A percentile compares a stretch with the other conserved stretches of the same genome.
Conservation (phyloP, 2,329 filamentous ascomycete species). For the Neurospora sp. region DNA sequence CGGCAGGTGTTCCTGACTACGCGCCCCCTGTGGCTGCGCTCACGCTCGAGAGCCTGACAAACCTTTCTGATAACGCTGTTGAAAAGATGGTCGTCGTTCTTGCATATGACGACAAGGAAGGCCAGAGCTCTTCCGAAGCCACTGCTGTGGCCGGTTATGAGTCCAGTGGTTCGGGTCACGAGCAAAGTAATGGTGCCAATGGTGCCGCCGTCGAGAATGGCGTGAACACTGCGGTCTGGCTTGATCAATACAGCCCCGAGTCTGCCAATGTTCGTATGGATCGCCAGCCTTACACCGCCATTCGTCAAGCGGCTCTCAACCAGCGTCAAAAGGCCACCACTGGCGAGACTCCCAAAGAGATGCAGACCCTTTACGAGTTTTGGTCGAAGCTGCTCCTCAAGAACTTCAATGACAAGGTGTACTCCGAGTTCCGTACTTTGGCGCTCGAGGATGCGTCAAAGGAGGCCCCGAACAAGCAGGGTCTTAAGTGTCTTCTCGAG, state of each 20-base stretch:
- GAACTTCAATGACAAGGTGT: conserved; percentile 68
- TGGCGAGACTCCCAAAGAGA: conserved; percentile 40
- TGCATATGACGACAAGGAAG: conserved; percentile 10
- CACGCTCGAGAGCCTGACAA: conserved; percentile 24
- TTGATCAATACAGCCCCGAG: conserved; percentile 8
- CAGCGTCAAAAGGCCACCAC: conserved; percentile 24
- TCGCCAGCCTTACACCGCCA: conserved; percentile 22
- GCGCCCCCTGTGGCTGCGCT: conserved; percentile 29
- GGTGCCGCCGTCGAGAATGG: not conserved
- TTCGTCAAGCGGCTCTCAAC: conserved; percentile 30
- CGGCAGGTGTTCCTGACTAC: conserved; percentile 55
- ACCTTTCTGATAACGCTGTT: conserved; percentile 22
- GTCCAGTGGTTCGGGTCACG: conserved; percentile 3
- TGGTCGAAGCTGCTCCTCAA: conserved; percentile 64
- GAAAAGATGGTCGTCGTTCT: conserved; percentile 22
- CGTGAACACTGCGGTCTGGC: conserved; percentile 10
- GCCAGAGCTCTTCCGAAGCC: conserved; percentile 1
- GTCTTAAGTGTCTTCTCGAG: conserved; percentile 52
- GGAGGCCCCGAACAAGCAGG: conserved; percentile 36
- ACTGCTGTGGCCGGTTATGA: conserved; percentile 9
- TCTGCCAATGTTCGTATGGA: conserved; percentile 9
- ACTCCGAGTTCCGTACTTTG: conserved; percentile 60
- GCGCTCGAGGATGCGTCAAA: conserved; percentile 54
- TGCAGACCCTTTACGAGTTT: conserved; percentile 62
- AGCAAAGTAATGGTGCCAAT: conserved; percentile 2